Percentiles rank a stretch among this genome's conserved stretches.
Conservation (phyloP, 345 rosid species). For the Excoecaria cochinchinensis region DNA sequence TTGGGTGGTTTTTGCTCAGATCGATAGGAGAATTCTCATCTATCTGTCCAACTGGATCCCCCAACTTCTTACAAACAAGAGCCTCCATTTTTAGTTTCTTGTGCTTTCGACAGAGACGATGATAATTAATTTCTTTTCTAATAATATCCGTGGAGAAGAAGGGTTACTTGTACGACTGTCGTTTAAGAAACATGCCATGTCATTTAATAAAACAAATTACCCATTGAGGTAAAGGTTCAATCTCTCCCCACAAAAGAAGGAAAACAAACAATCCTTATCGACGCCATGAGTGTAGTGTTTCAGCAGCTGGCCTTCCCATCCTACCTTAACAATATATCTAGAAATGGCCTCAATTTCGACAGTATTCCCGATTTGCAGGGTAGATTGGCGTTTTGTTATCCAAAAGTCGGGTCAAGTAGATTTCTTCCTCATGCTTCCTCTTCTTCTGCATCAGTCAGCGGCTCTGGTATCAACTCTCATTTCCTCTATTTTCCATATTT, state of each 20-base stretch:
- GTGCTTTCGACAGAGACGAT: too few relatives aligned
- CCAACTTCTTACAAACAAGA: conserved; percentile 65
- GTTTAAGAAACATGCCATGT: too few relatives aligned
- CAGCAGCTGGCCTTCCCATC: conserved; percentile 2
- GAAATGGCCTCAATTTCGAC: neutral
- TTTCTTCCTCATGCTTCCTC: conserved; percentile 8
- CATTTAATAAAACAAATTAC: too few relatives aligned
- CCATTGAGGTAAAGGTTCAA: too few relatives aligned
- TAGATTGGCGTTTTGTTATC: neutral
- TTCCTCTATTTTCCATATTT: neutral
- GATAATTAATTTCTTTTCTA: too few relatives aligned
- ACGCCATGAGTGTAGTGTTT: conserved; percentile 1
- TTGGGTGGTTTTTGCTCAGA: conserved; percentile 42
- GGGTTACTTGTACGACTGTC: too few relatives aligned
- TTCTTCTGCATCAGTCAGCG: conserved; percentile 6
- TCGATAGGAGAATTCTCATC: conserved; percentile 45
- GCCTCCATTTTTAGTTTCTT: conserved; percentile 59
- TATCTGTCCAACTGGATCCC: conserved; percentile 55
- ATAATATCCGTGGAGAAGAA: too few relatives aligned
- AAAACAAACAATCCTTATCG: too few relatives aligned
- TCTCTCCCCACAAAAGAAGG: too few relatives aligned
- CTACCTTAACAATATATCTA: neutral
- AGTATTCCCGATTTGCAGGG: neutral
- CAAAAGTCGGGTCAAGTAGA: neutral
- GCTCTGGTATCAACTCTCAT: conserved; percentile 1